These are phyloP conservation scores for Plasmopara muralis DNA, from an alignment of 352 stramenopile species.

Conservation along the genomic window DNA sequence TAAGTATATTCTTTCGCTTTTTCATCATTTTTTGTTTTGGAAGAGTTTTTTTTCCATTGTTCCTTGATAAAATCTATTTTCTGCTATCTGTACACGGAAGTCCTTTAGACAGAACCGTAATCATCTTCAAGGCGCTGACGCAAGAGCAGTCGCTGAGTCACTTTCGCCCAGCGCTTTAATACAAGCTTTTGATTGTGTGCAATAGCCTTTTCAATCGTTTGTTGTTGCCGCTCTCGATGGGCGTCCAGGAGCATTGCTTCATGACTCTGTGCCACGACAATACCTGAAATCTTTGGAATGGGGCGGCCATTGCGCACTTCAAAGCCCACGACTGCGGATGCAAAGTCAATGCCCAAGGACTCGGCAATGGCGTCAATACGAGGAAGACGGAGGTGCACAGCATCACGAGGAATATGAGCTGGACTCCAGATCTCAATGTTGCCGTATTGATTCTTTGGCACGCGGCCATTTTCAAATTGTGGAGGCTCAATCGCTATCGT, in stretches of 20 bases:
- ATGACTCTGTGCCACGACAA: constrained; percentile 46
- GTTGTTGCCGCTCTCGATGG: constrained; percentile 56
- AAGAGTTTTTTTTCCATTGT: no score
- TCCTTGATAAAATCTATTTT: no score
- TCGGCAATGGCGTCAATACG: constrained; percentile 58
- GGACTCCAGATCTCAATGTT: constrained; percentile 85
- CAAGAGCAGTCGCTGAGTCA: constrained; percentile 62
- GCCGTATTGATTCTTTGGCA: constrained; percentile 83
- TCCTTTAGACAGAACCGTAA: constrained; percentile 39
- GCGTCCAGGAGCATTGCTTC: constrained; percentile 58
- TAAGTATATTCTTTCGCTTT: no score
- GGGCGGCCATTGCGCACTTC: constrained; percentile 58
- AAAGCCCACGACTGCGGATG: constrained; percentile 74
- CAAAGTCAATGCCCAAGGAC: constrained; percentile 74
- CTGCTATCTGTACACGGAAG: not conserved
- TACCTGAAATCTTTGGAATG: constrained; percentile 63
- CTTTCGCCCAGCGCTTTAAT: constrained; percentile 51
- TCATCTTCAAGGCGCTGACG: constrained; percentile 68
- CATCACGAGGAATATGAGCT: constrained; percentile 48
- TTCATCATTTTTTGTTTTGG: no score
- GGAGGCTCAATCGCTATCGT: constrained; percentile 49
- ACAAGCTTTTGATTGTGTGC: constrained; percentile 53
- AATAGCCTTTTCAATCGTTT: constrained; percentile 66
- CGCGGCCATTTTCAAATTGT: constrained; percentile 41
- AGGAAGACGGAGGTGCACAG: constrained; percentile 54